Percentiles rank a stretch among this genome's conserved stretches.
phyloP scores from a whole-genome alignment of 108 stramenopile species.

The Mayamaea pseudoterrestris region DNA sequence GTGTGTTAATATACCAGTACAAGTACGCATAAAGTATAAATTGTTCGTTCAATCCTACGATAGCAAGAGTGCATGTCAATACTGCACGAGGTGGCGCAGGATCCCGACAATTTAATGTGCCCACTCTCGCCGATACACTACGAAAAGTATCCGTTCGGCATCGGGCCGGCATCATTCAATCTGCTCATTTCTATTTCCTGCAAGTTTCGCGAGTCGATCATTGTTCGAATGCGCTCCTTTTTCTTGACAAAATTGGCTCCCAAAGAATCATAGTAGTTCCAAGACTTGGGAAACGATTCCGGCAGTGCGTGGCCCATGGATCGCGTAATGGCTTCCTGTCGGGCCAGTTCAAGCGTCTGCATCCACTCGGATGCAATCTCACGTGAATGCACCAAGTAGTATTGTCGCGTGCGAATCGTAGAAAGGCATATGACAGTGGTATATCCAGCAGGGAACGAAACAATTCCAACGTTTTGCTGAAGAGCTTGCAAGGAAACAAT shows the following conservation, averaged over 20 bases:
- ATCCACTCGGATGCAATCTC: slow-evolving; percentile 64
- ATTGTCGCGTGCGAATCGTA: slow-evolving; percentile 46
- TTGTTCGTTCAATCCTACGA: too few relatives aligned
- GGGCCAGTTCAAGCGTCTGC: slow-evolving; percentile 34
- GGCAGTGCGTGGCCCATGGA: slow-evolving; percentile 62
- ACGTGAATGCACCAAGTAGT: slow-evolving; percentile 40
- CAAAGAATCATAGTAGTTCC: slow-evolving; percentile 52
- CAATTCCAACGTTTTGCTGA: slow-evolving; percentile 1
- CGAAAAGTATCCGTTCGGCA: slow-evolving; percentile 35
- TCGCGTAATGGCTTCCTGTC: slow-evolving; percentile 51
- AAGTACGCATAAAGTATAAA: too few relatives aligned
- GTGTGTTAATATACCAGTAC: too few relatives aligned
- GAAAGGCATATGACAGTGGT: slow-evolving; percentile 32
- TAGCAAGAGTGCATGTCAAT: too few relatives aligned
- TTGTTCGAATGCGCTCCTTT: slow-evolving; percentile 38
- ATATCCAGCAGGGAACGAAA: slow-evolving; percentile 28
- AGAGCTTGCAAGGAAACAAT: slow-evolving; percentile 7
- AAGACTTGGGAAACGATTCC: slow-evolving; percentile 50
- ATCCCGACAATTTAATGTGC: too few relatives aligned
- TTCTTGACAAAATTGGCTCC: slow-evolving; percentile 34
- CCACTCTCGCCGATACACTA: slow-evolving; percentile 7
- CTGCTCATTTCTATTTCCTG: slow-evolving; percentile 56
- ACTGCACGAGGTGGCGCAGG: too few relatives aligned
- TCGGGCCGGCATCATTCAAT: slow-evolving; percentile 23
- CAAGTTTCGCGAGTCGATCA: too few relatives aligned